Evolutionary conservation across 306 rosid species (phyloP).

Genomic region (Astragalus membranaceus): DNA sequence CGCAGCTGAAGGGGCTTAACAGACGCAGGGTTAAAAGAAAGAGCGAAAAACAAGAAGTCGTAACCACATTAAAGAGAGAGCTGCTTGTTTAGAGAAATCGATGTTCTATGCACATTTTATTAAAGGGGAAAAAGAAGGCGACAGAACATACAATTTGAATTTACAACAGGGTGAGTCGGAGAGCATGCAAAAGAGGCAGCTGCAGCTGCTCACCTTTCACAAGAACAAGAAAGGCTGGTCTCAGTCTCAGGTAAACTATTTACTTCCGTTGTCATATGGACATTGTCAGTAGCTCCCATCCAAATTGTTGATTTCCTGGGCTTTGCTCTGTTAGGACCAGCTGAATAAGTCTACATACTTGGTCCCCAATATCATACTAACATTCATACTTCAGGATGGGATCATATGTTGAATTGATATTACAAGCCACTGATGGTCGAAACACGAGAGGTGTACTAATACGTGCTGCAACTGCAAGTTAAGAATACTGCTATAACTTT

Average conservation of each 20-base stretch:
- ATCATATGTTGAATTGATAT: constrained; percentile 7
- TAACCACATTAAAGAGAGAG: neutral
- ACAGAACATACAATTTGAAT: neutral
- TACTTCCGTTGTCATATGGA: constrained; percentile 7
- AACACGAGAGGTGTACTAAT: neutral
- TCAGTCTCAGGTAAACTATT: neutral
- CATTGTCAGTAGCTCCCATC: constrained; percentile 14
- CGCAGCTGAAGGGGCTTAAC: neutral
- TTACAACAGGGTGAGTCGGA: neutral
- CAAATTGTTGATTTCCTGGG: constrained; percentile 16
- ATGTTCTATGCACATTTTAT: constrained; percentile 21
- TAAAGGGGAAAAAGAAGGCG: neutral
- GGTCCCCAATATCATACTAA: constrained; percentile 4
- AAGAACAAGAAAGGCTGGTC: neutral
- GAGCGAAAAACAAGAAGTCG: neutral
- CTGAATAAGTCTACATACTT: neutral
- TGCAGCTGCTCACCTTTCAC: constrained; percentile 25
- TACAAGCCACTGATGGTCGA: constrained; percentile 13
- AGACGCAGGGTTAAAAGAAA: neutral
- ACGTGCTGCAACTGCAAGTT: neutral
- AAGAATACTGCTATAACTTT: constrained; percentile 43
- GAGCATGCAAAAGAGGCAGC: constrained; percentile 17
- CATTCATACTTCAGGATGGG: constrained; percentile 11
- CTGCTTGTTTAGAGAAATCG: constrained; percentile 3
- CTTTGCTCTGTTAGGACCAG: constrained; percentile 6